Evolutionary conservation across 1,139 yeast species (phyloP).

Genomic region (Yamadazyma mexicana): DNA sequence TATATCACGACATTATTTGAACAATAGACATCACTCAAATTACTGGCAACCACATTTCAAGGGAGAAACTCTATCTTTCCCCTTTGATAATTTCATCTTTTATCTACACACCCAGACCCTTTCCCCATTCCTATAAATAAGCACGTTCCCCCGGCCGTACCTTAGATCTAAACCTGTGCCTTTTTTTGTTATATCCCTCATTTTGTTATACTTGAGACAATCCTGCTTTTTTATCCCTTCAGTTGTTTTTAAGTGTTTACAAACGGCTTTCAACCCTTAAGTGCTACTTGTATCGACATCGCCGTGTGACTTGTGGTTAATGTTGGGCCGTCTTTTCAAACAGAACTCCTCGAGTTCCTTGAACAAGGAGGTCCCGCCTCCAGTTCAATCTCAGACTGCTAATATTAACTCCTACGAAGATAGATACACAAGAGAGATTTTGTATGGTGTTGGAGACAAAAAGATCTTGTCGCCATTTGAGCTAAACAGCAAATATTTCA

Average conservation of each 20-base stretch:
- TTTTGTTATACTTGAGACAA: too few relatives aligned
- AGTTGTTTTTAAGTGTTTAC: too few relatives aligned
- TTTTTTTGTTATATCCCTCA: too few relatives aligned
- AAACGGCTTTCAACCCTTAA: too few relatives aligned
- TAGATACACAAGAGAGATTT: constrained; percentile 40
- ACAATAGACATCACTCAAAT: not conserved
- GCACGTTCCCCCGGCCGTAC: not conserved
- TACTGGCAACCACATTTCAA: not conserved
- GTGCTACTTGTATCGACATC: too few relatives aligned
- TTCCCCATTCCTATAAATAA: too few relatives aligned
- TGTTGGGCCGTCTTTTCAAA: constrained; percentile 32
- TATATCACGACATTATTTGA: not conserved
- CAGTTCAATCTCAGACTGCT: constrained; percentile 17
- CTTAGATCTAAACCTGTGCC: too few relatives aligned
- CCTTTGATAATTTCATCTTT: not conserved
- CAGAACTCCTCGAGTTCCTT: constrained; percentile 19
- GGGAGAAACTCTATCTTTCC: not conserved
- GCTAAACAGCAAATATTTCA: constrained; percentile 35
- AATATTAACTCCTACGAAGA: constrained; percentile 35
- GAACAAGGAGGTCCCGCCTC: constrained; percentile 14
- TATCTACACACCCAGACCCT: not conserved
- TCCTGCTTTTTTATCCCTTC: too few relatives aligned
- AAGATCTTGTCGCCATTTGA: constrained; percentile 29
- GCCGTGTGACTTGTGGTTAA: too few relatives aligned
- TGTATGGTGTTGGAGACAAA: constrained; percentile 42